Evolutionary conservation across 495 filamentous ascomycete species (phyloP), one percentile per base, ranked within the genome.

Genomic region (Amorphotheca resinae): DNA sequence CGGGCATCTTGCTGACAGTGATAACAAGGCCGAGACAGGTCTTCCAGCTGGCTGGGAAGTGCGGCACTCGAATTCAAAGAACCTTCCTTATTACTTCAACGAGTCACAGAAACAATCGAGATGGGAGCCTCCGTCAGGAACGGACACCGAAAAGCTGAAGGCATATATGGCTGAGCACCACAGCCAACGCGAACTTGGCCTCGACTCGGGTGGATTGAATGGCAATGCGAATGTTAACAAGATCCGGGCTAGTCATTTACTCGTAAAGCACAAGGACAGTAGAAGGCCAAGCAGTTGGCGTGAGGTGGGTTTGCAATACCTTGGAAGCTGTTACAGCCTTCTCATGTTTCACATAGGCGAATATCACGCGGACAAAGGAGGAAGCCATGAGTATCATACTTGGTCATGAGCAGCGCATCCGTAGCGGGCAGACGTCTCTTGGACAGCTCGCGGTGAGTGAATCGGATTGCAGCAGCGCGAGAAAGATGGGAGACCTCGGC

Each of bases 61-160:
- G 56, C 84, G 87, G 53, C 84, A 89, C 65, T 93, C 84, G 59
- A 89, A 93, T 65, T 88, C 84, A 60, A 96, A 94, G 66, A 93
- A 91, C 62, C 82, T 96, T 12, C 91, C 91, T 26, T 98, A 98
- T 68, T 98, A 95, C 65, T 96, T 93, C 80, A 91, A 93, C 64
- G 62, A 80, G 20, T 60, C 59, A 21, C 82, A 82, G 36, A 86
- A 84, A 55, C 76, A 80, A 52, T 96, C 91, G 38, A 74, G 82
- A 60, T 98, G 91, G 91, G 89, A 96, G 53, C 91, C 91, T 3
- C 91, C 91, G 18, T 51, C 69, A 8, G 86, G 79, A 33, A 86
- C 88, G 32, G 81, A 98, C 65, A 76, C 82, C 34, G 86, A 95
- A 48, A 84, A 81, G 59, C 74, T 98, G 26, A 96, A 95, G 69